phyloP scores from a whole-genome alignment of 768 basidiomycete genomes.

The Porphyrellus cyaneotinctus region DNA sequence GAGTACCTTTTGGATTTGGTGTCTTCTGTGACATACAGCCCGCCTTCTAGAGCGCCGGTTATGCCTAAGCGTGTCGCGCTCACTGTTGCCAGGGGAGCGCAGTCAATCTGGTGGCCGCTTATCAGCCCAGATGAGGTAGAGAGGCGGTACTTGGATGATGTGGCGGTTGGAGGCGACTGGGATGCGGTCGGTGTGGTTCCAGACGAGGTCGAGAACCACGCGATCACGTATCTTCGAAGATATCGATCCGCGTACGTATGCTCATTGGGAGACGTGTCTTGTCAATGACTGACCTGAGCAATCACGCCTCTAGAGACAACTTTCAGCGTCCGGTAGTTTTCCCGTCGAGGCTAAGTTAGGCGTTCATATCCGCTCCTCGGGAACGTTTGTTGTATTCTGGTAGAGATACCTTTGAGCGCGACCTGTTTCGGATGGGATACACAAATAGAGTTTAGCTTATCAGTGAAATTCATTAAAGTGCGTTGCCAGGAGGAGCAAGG shows the following conservation, averaged over 20 bases:
- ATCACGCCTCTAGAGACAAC: constrained; percentile 48
- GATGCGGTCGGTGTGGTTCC: constrained; percentile 76
- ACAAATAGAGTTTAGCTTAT: constrained; percentile 24
- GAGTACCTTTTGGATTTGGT: constrained; percentile 79
- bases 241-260: constrained; percentile 82
- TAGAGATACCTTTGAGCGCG: constrained; percentile 10
- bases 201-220: constrained; percentile 81
- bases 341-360: constrained; percentile 45
- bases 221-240: constrained; percentile 84
- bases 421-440: constrained; percentile 14
- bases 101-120: constrained; percentile 84
- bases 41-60: constrained; percentile 65
- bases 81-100: constrained; percentile 57
- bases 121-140: constrained; percentile 88
- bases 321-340: constrained; percentile 64
- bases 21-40: constrained; percentile 72
- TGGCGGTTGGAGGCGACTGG: constrained; percentile 74
- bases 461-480: constrained; percentile 20
- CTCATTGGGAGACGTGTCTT: neutral
- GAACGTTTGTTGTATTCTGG: constrained; percentile 25
- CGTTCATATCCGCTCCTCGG: constrained; percentile 29
- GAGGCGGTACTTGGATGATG: constrained; percentile 83
- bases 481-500: constrained; percentile 30
- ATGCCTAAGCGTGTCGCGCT: constrained; percentile 73
- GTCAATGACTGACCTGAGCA: constrained; percentile 10